Base-by-base conservation (phyloP, 1,284 basidiomycete species). In the Puccinia horiana region DNA sequence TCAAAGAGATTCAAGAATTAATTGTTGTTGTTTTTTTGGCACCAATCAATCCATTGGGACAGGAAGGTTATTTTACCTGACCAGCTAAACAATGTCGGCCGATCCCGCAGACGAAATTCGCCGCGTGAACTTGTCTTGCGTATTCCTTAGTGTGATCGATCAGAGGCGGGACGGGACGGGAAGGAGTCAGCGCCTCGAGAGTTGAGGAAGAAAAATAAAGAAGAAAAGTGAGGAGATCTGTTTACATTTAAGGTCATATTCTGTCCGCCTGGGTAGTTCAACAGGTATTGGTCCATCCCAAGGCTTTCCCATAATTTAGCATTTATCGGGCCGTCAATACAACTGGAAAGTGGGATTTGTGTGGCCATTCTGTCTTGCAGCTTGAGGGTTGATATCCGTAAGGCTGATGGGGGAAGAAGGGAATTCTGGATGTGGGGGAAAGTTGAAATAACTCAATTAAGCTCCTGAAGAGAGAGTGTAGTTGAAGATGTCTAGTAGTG, bases 71-170 rank as follows among this genome's bases (percentile, higher is more conserved):
- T 20, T 54, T 44, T 49, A 74, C 79, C 70, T 81, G 79, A 35
- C 79, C 79, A 18, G 79, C 79, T 35, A 74, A 35, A 32, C 79
- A 81, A 61, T 72, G 70, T 23, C 70, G 47, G 23, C 79, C 79
- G 23, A 81, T 29, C 8, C 79, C 79, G 54, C 79, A 81, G 37
- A 81, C 63, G 56, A 81, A 81, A 44, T 81, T 81, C 18, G 79
- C 69, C 18, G 79, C 79, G 23, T 81, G 79, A 35, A 75, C 58
- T n/a, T 73, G 52, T 42, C 47, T 63, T 12, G 79, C 56, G 58
- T 81, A 81, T 81, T 73, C 11, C 79, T 81, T n/a, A n/a, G n/a
- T n/a, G n/a, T n/a, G n/a, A n/a, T n/a, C n/a, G n/a, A n/a, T n/a
- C n/a, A n/a, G n/a, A n/a, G n/a, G n/a, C n/a, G n/a, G n/a, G n/a